Evolutionary conservation across 257 asterid species (phyloP), one percentile per base, ranked within the genome.

Genomic region (Fraxinus americana): DNA sequence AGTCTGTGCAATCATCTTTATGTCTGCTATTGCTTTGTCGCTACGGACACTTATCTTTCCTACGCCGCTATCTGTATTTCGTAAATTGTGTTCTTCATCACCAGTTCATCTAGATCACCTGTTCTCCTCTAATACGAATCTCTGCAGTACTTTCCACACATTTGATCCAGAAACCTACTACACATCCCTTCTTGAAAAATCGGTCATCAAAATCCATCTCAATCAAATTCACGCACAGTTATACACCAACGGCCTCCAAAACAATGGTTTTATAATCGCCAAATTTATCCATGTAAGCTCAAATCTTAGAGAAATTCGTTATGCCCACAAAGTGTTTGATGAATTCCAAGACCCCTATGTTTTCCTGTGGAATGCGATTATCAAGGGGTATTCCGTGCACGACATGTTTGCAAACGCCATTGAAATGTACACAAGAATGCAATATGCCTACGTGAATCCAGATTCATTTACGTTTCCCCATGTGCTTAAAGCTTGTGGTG

Each of bases 301-400:
- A 2, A 78, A 88, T 38, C 80, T 89, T 43, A 80, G 72, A 16
- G 92, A 90, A 82, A 76, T 86, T 69, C 67, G 54, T 14, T 78
- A 91, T 73, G 94, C 91, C 5, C 92, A 90, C 77, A 81, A 90
- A 25, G 67, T 91, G 93, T 91, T 91, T 72, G 97, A 89, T 71
- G 92, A 77, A 82, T 88, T 88, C 81, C 88, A 89, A 1, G 81
- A 87, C 36, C 86, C 77, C 25, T 75, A 91, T 83, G 87, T 90
- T 27, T 88, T 82, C 84, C 54, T 88, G 38, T 90, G 97, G 94
- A 91, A 91, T 75, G 94, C 92, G 5, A 89, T 90, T 80, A 88
- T 91, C 85, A 90, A 87, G 68, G 94, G 94, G 13, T 91, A 88
- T 75, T 87, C 87, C 9, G 50, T 65, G 81, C 88, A 81, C 69